These are phyloP conservation scores for Claviceps humidiphila DNA, from an alignment of 2,329 filamentous ascomycete genomes.

Conservation along the genomic window DNA sequence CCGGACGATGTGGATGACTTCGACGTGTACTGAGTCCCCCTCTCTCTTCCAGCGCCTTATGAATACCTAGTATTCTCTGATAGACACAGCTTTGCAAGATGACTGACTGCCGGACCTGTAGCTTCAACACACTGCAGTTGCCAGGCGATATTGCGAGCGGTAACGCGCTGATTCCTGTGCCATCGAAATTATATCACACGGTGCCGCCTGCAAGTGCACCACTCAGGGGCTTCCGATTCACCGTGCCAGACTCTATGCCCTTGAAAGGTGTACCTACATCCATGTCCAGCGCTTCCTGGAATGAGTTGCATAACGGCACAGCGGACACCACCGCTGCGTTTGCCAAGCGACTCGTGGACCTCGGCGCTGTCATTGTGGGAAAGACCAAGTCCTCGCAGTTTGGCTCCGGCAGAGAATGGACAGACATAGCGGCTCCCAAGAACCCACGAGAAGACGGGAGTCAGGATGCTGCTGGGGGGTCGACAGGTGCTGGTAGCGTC, in stretches of 20 bases:
- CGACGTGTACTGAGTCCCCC: not conserved
- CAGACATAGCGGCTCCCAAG: slow-evolving; percentile 26
- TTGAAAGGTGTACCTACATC: slow-evolving; percentile 39
- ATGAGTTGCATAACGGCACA: slow-evolving; percentile 33
- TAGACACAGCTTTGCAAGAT: not conserved
- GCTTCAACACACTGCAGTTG: slow-evolving; percentile 3
- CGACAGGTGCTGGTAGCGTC: slow-evolving; percentile 25
- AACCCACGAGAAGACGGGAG: slow-evolving; percentile 36
- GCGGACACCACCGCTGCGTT: slow-evolving; percentile 31
- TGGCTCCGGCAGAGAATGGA: slow-evolving; percentile 28
- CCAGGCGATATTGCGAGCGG: not conserved
- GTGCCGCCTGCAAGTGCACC: slow-evolving; percentile 17
- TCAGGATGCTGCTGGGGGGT: slow-evolving; percentile 20
- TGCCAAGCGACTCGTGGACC: slow-evolving; percentile 42
- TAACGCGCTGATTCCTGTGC: slow-evolving; percentile 21
- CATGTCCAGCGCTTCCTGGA: slow-evolving; percentile 46
- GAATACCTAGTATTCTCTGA: not conserved
- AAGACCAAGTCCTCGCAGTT: slow-evolving; percentile 40
- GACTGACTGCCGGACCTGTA: not conserved
- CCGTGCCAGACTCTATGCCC: slow-evolving; percentile 21
- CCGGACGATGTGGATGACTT: slow-evolving; percentile 15
- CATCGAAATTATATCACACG: slow-evolving; percentile 23
- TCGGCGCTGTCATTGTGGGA: slow-evolving; percentile 43
- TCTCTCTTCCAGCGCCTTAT: too few relatives aligned
- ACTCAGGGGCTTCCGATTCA: slow-evolving; percentile 23